phyloP scores from a whole-genome alignment of 495 filamentous ascomycete genomes.

The Acidiella bohemica region DNA sequence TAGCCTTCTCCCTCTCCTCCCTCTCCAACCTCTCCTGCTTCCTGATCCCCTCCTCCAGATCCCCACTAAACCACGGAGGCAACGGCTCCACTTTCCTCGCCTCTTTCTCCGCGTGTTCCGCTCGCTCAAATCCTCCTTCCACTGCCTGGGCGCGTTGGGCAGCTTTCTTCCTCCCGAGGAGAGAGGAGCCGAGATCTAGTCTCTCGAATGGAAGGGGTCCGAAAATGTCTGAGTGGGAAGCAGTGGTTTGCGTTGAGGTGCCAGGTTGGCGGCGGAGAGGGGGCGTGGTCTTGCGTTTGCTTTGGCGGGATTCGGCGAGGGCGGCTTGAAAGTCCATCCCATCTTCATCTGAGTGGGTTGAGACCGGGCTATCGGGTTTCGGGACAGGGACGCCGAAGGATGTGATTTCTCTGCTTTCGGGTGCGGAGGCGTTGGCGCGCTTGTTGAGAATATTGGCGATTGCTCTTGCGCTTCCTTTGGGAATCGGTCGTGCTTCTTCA shows the following conservation, averaged over 20 bases:
- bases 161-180: conserved; percentile 40
- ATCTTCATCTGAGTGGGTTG: conserved; percentile 43
- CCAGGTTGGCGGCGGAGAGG: conserved; percentile 13
- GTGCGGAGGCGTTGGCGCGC: conserved; percentile 41
- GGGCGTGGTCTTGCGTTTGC: conserved; percentile 25
- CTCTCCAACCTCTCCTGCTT: conserved; percentile 26
- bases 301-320: conserved; percentile 35
- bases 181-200: conserved; percentile 51
- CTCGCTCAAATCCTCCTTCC: conserved; percentile 58
- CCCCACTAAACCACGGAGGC: conserved; percentile 73
- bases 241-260: conserved; percentile 2
- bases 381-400: conserved; percentile 13
- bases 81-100: conserved; percentile 39
- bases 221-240: conserved; percentile 40
- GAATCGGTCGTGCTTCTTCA: conserved; percentile 39
- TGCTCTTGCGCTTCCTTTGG: conserved; percentile 39
- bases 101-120: conserved; percentile 22
- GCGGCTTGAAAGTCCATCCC: conserved; percentile 50
- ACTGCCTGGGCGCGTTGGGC: conserved; percentile 35
- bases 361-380: conserved; percentile 17
- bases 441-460: conserved; percentile 53
- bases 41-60: conserved; percentile 26
- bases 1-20: conserved; percentile 19
- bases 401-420: conserved; percentile 19
- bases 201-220: conserved; percentile 86